Evolutionary conservation across 495 filamentous ascomycete species (phyloP), one percentile per base, ranked within the genome.

Genomic region (Talaromyces nanjingensis): DNA sequence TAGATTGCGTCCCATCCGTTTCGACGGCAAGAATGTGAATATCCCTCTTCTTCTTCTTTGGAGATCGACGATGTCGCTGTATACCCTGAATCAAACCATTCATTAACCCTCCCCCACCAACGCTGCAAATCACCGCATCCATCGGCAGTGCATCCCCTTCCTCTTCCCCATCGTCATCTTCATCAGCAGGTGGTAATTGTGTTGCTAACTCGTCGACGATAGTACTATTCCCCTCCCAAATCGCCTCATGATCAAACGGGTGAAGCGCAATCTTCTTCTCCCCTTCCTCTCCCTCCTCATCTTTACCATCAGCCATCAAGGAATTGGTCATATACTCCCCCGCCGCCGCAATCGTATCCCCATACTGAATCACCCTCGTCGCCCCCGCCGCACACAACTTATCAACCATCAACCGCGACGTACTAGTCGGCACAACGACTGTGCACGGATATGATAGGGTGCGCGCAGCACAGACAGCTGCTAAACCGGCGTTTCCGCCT

Each of bases 401-500:
- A 37, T 78, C 74, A 31, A 92, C 75, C 87, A 97, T 96, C 67
- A 87, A 72, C 2, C 79, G 74, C 53, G 85, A 82, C 0, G 92
- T 94, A 3, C 75, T 80, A 22, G 78, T 60, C 0, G 94, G 91
- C 0, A 97, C 87, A 16, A 93, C 90, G 64, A 98, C 89, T 22
- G 92, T 97, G 67, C 86, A 87, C 0, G 86, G 85, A 63, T 84
- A 84, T n/a, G 78, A 72, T n/a, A 97, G 81, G 11, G 82, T 74
- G 12, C 71, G 75, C 14, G 92, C 89, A 14, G 93, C 91, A 22
- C 87, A 89, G 6, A 91, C 91, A 70, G 91, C 93, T 16, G 93
- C 94, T 3, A 98, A 86, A 4, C 94, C 93, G 12, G 93, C 93
- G 73, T 97, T 97, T 63, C 93, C 93, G 65, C 91, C 94, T 31